Conservation (phyloP, 768 basidiomycete species). For the Phallus indusiatus region DNA sequence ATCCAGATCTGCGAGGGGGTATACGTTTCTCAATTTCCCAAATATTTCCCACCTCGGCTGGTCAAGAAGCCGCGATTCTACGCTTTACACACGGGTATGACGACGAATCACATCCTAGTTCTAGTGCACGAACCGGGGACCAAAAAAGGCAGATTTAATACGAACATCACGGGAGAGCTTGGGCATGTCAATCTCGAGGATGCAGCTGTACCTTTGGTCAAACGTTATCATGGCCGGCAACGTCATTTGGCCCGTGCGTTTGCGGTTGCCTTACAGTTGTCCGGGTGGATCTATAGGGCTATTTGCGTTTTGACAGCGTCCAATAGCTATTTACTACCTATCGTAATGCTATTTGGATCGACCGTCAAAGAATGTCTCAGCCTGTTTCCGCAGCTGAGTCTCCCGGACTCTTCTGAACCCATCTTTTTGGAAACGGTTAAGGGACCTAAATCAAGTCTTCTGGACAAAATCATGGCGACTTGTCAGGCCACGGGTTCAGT, state of each 20-base stretch:
- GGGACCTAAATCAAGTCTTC: neutral
- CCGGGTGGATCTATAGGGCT: neutral
- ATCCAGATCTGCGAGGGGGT: neutral
- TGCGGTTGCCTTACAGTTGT: neutral
- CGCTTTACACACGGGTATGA: neutral
- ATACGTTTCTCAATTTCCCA: neutral
- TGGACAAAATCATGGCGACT: neutral
- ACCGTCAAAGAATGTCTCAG: neutral
- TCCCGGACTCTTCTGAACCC: neutral
- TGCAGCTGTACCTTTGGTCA: neutral
- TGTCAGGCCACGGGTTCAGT: neutral
- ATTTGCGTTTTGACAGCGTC: neutral
- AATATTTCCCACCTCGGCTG: neutral
- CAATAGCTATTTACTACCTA: neutral
- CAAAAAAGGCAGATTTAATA: neutral
- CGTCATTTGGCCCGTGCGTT: neutral
- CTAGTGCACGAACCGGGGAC: neutral
- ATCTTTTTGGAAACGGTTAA: neutral
- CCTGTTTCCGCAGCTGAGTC: neutral
- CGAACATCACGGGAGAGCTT: neutral
- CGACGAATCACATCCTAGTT: neutral
- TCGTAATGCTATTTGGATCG: neutral
- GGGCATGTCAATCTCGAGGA: neutral
- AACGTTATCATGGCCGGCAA: neutral
- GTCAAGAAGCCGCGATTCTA: neutral